Base-by-base conservation (phyloP, 768 basidiomycete genomes). In the Roridomyces roridus region DNA sequence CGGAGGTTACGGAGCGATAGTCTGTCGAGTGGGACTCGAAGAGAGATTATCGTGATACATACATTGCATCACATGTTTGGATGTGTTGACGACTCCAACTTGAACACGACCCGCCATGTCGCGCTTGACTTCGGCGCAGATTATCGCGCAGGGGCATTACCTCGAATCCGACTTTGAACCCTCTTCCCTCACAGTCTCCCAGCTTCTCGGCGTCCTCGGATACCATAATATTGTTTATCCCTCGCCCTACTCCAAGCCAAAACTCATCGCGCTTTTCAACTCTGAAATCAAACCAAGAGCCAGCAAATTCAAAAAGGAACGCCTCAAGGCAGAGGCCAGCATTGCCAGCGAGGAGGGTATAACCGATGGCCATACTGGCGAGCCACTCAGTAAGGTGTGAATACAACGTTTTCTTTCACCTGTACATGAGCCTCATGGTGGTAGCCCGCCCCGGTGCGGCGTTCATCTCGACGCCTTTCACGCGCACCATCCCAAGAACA, bases 321-420 rank as follows among this genome's bases (percentile, higher is more conserved):
- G 85, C 42, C 54, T 86, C 35, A 85, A 84, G 74, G 83, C 79
- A 60, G 82, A 85, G 69, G 86, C 85, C 47, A 92, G 89, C 60
- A 70, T 80, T 46, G 86, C 93, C 6, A 93, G 91, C 65, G 89
- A 91, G 57, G 87, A 91, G 52, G 92, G 92, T 5, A 94, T 94
- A 48, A 85, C 77, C 35, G 90, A 94, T 69, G 92, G 92, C 20
- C 59, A 86, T n/a, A 93, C 92, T 7, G 92, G 92, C n/a, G 72
- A 80, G 68, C 87, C 82, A 31, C 70, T 94, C 56, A 77, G 72
- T 64, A 34, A 34, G 78, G 74, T 41, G n/a, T n/a, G n/a, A n/a
- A n/a, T n/a, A n/a, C 74, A 71, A 45, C 65, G 69, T 35, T 25
- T 10, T 7, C 26, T 20, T 43, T 50, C 43, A 39, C 4, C 28